Evolutionary conservation across 2,329 filamentous ascomycete genomes (phyloP).

Genomic region (Curvularia lunata): DNA sequence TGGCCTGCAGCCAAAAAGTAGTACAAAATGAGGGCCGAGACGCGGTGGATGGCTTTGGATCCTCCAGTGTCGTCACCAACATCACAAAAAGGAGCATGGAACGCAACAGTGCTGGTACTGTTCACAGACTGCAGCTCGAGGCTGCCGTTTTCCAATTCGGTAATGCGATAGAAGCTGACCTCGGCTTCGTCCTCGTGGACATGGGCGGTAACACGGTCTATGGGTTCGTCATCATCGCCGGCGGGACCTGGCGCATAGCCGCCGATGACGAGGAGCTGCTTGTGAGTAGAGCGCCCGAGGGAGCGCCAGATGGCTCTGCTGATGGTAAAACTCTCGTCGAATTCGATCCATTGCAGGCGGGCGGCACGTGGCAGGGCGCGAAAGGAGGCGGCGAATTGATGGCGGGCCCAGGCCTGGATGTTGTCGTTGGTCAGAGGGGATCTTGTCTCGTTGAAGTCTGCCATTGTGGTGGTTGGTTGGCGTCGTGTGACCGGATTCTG

Average conservation of each 20-base stretch:
- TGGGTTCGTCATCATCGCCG: conserved; percentile 29
- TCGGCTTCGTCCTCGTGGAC: conserved; percentile 38
- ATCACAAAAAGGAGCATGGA: conserved; percentile 37
- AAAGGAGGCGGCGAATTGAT: conserved; percentile 29
- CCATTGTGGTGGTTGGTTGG: conserved; percentile 25
- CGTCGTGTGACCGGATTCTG: conserved; percentile 13
- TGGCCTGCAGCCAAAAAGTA: conserved; percentile 36
- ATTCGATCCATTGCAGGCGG: conserved; percentile 31
- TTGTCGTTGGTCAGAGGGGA: conserved; percentile 34
- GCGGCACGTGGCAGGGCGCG: conserved; percentile 27
- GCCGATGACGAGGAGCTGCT: conserved; percentile 38
- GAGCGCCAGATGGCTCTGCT: conserved; percentile 35
- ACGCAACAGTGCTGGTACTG: conserved; percentile 37
- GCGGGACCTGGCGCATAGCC: conserved; percentile 37
- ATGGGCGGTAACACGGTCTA: conserved; percentile 35
- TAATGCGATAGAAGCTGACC: conserved; percentile 37
- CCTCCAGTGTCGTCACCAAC: conserved; percentile 35
- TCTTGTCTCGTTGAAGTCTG: conserved; percentile 37
- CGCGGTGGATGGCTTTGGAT: conserved; percentile 37
- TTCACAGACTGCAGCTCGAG: conserved; percentile 33
- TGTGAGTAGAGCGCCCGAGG: conserved; percentile 36
- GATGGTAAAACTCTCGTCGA: conserved; percentile 35
- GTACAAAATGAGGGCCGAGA: conserved; percentile 36
- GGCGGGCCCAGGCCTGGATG: conserved; percentile 32
- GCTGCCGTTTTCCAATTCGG: conserved; percentile 22